These are phyloP conservation scores for Phytomonas sp. DNA, from an alignment of 208 protist species.

Conservation along the genomic window DNA sequence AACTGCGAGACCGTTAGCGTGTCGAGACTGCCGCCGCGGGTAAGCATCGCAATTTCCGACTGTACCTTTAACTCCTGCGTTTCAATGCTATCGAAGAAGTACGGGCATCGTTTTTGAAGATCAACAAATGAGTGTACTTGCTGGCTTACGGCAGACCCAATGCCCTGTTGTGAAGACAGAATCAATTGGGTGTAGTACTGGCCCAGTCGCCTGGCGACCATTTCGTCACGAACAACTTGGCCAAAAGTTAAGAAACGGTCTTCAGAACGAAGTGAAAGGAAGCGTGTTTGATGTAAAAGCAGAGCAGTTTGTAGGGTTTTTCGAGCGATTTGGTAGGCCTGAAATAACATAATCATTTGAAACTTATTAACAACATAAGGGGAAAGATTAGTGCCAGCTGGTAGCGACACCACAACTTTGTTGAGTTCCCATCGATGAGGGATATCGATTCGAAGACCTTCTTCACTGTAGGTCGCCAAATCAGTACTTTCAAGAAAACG, in stretches of 20 bases:
- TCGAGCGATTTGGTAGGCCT: constrained; percentile 30
- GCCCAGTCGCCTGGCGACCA: constrained; percentile 52
- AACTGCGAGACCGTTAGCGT: constrained; percentile 40
- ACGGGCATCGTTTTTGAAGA: constrained; percentile 66
- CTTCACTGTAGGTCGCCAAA: neutral
- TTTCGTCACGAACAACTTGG: constrained; percentile 66
- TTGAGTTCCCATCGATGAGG: constrained; percentile 37
- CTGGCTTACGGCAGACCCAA: constrained; percentile 26
- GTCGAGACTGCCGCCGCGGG: constrained; percentile 28
- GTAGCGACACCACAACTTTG: constrained; percentile 29
- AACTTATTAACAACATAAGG: constrained; percentile 37
- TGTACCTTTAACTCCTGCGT: constrained; percentile 54
- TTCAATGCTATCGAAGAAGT: constrained; percentile 72
- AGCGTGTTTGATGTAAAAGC: constrained; percentile 42
- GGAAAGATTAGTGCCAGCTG: constrained; percentile 22
- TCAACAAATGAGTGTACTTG: constrained; percentile 32
- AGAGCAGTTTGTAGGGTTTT: constrained; percentile 54
- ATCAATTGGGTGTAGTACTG: constrained; percentile 49
- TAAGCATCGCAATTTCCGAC: constrained; percentile 53
- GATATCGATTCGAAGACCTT: constrained; percentile 17
- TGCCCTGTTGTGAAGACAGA: constrained; percentile 34
- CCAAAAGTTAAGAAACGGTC: constrained; percentile 56
- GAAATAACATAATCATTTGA: constrained; percentile 30
- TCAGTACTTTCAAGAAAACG: constrained; percentile 6
- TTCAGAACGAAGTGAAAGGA: constrained; percentile 38